These are phyloP conservation scores for Cladobotryum protrusum DNA, from an alignment of 2,329 filamentous ascomycete genomes.

Conservation along the genomic window DNA sequence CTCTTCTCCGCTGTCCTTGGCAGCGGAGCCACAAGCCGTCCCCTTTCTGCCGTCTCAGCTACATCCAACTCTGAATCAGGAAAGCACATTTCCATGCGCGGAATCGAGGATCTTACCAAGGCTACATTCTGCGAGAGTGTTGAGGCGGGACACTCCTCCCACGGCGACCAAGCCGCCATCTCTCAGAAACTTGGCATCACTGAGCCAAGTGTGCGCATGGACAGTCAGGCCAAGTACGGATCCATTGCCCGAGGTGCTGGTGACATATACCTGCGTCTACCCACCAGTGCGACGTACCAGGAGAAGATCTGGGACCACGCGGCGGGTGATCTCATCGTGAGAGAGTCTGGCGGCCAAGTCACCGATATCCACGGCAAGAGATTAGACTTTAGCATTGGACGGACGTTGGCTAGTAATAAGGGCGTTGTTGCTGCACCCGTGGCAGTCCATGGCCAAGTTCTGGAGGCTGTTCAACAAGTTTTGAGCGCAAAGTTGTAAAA, in stretches of 20 bases:
- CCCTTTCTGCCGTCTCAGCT: slow-evolving; percentile 47
- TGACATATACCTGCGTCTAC: slow-evolving; percentile 88
- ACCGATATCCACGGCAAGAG: slow-evolving; percentile 81
- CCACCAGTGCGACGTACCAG: slow-evolving; percentile 79
- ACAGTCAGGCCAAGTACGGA: slow-evolving; percentile 96
- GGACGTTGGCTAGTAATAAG: slow-evolving; percentile 85
- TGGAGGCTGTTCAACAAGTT: slow-evolving; percentile 77
- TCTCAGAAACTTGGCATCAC: slow-evolving; percentile 82
- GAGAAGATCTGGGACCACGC: slow-evolving; percentile 99
- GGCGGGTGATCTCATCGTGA: slow-evolving; percentile 86
- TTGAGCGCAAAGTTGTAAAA: slow-evolving; percentile 38
- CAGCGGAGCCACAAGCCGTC: slow-evolving; percentile 72
- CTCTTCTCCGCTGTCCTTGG: slow-evolving; percentile 80
- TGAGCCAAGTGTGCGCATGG: slow-evolving; percentile 85
- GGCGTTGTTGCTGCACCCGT: slow-evolving; percentile 85
- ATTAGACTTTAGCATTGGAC: slow-evolving; percentile 78
- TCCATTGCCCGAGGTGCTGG: slow-evolving; percentile 90
- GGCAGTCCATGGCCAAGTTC: slow-evolving; percentile 67
- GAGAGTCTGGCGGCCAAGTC: slow-evolving; percentile 87
- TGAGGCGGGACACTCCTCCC: slow-evolving; percentile 85
- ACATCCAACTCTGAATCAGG: slow-evolving; percentile 28
- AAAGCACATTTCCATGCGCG: slow-evolving; percentile 72
- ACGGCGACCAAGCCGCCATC: slow-evolving; percentile 77
- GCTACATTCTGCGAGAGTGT: slow-evolving; percentile 97
- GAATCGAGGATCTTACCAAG: slow-evolving; percentile 63